Conservation (phyloP, 2,329 filamentous ascomycete genomes). For the Colletotrichum euphorbiae region DNA sequence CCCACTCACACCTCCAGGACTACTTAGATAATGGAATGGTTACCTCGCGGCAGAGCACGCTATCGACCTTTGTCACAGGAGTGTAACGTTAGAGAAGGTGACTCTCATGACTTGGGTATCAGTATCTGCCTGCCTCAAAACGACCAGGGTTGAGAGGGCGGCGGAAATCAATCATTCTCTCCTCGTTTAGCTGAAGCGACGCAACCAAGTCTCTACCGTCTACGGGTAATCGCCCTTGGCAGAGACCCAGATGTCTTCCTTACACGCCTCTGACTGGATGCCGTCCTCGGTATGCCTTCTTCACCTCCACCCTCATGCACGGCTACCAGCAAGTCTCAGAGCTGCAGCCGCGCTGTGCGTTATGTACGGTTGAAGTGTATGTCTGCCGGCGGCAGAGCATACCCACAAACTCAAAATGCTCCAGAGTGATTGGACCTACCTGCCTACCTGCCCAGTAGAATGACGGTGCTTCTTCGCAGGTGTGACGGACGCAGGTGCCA, state of each 20-base stretch:
- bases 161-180: too few relatives aligned
- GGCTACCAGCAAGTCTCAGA: slow-evolving; percentile 33
- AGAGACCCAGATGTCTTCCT: neutral
- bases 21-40: too few relatives aligned
- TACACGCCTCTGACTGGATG: neutral
- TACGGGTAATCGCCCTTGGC: slow-evolving; percentile 3
- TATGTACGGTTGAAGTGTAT: neutral
- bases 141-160: neutral
- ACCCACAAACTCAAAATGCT: neutral
- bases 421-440: slow-evolving; percentile 3
- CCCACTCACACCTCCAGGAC: neutral
- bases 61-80: neutral
- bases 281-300: neutral
- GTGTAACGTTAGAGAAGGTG: neutral
- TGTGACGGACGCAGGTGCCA: neutral
- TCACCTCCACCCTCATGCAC: slow-evolving; percentile 20
- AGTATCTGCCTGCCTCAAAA: neutral
- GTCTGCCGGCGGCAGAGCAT: too few relatives aligned
- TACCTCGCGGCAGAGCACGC: too few relatives aligned
- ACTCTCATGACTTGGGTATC: neutral
- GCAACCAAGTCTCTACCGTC: too few relatives aligned
- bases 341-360: slow-evolving; percentile 29
- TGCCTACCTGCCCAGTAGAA: too few relatives aligned
- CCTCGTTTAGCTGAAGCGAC: too few relatives aligned
- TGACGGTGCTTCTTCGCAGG: neutral